phyloP scores from a whole-genome alignment of 2,329 filamentous ascomycete genomes.

The Nothopassalora personata region DNA sequence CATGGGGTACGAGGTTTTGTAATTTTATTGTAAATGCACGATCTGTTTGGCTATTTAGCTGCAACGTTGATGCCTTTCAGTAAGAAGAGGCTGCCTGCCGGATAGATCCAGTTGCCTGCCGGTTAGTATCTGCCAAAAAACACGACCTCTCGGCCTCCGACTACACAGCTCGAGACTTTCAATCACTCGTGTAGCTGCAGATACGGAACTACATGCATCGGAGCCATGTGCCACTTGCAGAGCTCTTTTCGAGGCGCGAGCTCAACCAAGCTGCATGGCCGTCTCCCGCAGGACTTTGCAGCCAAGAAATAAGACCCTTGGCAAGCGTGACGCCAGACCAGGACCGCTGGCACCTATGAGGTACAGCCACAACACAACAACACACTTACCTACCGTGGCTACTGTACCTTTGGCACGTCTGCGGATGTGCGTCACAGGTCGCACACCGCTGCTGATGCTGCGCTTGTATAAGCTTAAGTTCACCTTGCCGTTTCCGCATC shows the following conservation, averaged over 20 bases:
- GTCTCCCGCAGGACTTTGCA: not conserved
- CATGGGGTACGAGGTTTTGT: no score
- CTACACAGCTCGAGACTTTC: not conserved
- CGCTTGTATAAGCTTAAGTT: not conserved
- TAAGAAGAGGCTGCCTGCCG: no score
- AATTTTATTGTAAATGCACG: no score
- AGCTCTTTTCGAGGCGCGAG: not conserved
- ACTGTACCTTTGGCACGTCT: not conserved
- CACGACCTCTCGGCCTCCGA: not conserved
- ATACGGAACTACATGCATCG: not conserved
- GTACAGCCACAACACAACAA: not conserved
- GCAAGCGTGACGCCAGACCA: not conserved
- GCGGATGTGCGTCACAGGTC: not conserved
- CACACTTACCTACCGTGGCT: not conserved
- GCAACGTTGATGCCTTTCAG: no score
- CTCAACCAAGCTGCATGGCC: not conserved
- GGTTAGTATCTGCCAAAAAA: no score
- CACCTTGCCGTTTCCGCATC: not conserved
- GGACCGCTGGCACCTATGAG: not conserved
- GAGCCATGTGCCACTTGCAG: not conserved
- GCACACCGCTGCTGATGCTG: not conserved
- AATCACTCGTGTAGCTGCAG: not conserved
- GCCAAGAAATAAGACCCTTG: not conserved
- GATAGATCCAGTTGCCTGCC: no score
- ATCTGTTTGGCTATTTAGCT: no score